A percentile compares a stretch with the other conserved stretches of the same genome.
These are phyloP conservation scores for Ilex aquifolium DNA, from an alignment of 257 asterid genomes.

Conservation along the genomic window DNA sequence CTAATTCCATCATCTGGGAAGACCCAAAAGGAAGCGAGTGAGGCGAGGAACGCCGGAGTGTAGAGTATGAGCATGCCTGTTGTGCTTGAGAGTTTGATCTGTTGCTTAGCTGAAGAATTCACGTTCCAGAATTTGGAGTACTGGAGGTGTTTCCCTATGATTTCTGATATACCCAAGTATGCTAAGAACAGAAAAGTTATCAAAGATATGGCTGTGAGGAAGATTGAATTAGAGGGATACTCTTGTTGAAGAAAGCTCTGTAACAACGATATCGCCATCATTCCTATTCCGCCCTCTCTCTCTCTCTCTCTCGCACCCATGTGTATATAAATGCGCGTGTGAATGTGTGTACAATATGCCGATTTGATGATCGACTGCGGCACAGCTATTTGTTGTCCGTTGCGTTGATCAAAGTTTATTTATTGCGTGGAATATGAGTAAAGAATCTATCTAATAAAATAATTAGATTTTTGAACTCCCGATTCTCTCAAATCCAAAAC, in stretches of 20 bases:
- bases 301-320: neutral
- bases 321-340: no score
- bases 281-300: neutral
- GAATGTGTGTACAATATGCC: no score
- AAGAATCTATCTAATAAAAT: no score
- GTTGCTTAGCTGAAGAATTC: neutral
- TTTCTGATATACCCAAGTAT: conserved; percentile 44
- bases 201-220: conserved; percentile 29
- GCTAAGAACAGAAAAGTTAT: conserved; percentile 24
- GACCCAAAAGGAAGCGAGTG: conserved; percentile 35
- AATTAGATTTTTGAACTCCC: no score
- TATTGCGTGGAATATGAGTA: no score
- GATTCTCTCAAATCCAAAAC: no score
- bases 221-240: conserved; percentile 27
- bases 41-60: conserved; percentile 40
- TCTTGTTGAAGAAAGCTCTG: conserved; percentile 11
- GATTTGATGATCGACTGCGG: no score
- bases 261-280: neutral
- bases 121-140: conserved; percentile 48
- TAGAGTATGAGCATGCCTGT: conserved; percentile 45
- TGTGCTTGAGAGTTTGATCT: conserved; percentile 24
- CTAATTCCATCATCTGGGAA: conserved; percentile 48
- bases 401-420: no score
- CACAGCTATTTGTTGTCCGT: no score
- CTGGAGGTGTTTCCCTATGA: conserved; percentile 36